Evolutionary conservation across 2,329 filamentous ascomycete genomes (phyloP), one percentile per base, ranked within the genome.

Genomic region (Talaromyces sp.): DNA sequence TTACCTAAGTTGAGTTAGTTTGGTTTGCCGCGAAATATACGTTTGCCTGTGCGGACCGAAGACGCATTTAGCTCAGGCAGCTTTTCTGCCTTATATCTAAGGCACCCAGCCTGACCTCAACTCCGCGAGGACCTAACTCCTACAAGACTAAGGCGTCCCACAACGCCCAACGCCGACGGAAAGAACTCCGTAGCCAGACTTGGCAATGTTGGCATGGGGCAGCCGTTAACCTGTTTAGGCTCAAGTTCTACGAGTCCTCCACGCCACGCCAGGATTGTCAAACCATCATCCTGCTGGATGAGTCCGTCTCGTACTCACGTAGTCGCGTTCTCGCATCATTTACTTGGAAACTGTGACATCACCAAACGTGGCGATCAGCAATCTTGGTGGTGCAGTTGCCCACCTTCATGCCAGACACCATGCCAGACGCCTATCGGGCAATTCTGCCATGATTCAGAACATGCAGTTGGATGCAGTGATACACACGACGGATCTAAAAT

Each of bases 21-120:
- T 54, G 29, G 51, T 40, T 58, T 60, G 54, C 54, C 61, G 61
- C 47, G 31, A 64, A 49, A 67, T 47, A 34, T 56, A 56, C 61
- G 61, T 8, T 22, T 2, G 47, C 8, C 47, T 19, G n/a, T 15
- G 1, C 13, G 15, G 17, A 29, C 61, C 54, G 38, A 40, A 51
- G 31, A 43, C 31, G 61, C 45, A 49, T 11, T 11, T 27, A 27
- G 22, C 45, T 27, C 1, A n/a, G 22, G 5, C 13, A 4, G 13
- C 3, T 5, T 54, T 19, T 11, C 8, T 34, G 51, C 51, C 51
- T 59, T 45, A 17, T 63, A 17, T 22, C 51, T 63, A 19, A 66
- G 59, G 59, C 59, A 56, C 2, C 13, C 7, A 63, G 8, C 25
- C 25, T 27, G 25, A 27, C 40, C 8, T 40, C 15, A n/a, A 34